Evolutionary conservation across 2,329 filamentous ascomycete species (phyloP).

Genomic region (Penicillium verrucosum): DNA sequence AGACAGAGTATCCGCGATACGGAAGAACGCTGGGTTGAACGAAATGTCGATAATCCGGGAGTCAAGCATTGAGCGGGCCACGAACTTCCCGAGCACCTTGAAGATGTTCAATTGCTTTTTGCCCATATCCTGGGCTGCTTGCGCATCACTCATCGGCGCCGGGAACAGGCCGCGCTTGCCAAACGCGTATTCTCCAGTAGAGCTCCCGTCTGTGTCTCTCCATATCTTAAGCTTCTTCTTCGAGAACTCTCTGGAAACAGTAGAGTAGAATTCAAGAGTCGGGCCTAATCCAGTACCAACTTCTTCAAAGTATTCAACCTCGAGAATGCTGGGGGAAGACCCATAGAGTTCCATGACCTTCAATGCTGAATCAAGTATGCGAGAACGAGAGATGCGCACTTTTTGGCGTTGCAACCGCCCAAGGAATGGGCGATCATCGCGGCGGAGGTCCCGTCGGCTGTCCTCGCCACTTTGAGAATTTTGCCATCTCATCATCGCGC

Average conservation of each 20-base stretch:
- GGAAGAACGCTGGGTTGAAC: slow-evolving; percentile 97
- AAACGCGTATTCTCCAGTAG: slow-evolving; percentile 79
- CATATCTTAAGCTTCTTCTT: slow-evolving; percentile 97
- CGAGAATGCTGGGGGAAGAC: slow-evolving; percentile 89
- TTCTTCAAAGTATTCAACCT: slow-evolving; percentile 98
- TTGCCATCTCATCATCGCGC: slow-evolving; percentile 97
- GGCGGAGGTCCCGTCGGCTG: slow-evolving; percentile 71
- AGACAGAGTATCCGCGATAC: slow-evolving; percentile 69
- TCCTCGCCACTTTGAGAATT: slow-evolving; percentile 82
- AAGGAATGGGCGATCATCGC: slow-evolving; percentile 87
- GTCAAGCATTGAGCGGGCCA: slow-evolving; percentile 96
- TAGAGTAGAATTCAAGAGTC: slow-evolving; percentile 96
- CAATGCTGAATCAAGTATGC: slow-evolving; percentile 91
- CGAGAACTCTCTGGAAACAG: slow-evolving; percentile 92
- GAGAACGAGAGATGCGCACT: slow-evolving; percentile 91
- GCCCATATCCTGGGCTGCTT: slow-evolving; percentile 71
- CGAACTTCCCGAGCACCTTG: slow-evolving; percentile 93
- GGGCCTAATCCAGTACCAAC: slow-evolving; percentile 94
- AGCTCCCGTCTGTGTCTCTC: slow-evolving; percentile 78
- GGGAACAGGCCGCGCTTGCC: slow-evolving; percentile 85
- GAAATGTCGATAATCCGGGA: slow-evolving; percentile 96
- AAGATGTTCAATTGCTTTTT: slow-evolving; percentile 85
- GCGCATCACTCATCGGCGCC: slow-evolving; percentile 78
- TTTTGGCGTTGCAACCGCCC: slow-evolving; percentile 93
- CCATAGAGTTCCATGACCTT: slow-evolving; percentile 99